Conservation (phyloP, 169 alveolate species). For the Plasmodium reichenowi region DNA sequence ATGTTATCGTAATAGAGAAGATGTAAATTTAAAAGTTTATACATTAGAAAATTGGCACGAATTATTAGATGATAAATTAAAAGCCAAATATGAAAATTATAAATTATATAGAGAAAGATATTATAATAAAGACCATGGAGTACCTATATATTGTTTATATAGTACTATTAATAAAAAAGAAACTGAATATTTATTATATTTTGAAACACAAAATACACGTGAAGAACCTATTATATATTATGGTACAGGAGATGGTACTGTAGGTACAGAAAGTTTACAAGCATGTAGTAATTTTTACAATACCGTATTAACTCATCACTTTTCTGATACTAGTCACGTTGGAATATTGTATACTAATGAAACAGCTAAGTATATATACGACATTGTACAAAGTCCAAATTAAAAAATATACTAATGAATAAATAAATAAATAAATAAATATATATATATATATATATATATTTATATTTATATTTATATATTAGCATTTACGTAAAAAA, state of each 20-base stretch:
- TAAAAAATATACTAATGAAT: not conserved
- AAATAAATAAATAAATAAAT: not conserved
- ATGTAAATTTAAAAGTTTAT: constrained; percentile 28
- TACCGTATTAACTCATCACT: constrained; percentile 1
- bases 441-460: not conserved
- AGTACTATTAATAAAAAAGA: constrained; percentile 23
- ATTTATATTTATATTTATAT: not conserved
- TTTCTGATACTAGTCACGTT: constrained; percentile 11
- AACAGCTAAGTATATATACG: constrained; percentile 31
- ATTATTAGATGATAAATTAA: constrained; percentile 24
- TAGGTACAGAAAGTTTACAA: constrained; percentile 43
- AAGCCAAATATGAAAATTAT: constrained; percentile 32
- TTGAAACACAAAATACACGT: constrained; percentile 3
- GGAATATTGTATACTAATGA: constrained; percentile 13
- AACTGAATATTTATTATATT: constrained; percentile 38
- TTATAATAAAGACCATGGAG: constrained; percentile 49
- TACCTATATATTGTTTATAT: constrained; percentile 57
- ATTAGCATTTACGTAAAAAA: too few species aligned
- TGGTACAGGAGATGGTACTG: constrained; percentile 62
- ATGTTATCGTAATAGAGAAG: constrained; percentile 44
- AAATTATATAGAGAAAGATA: constrained; percentile 9
- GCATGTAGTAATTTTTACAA: constrained; percentile 28
- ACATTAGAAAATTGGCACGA: constrained; percentile 66
- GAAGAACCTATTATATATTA: constrained; percentile 32
- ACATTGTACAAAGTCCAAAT: not conserved